Percentiles rank a stretch among this genome's conserved stretches.
Conservation (phyloP, 2,329 filamentous ascomycete genomes). For the Venturiaceae sp. region DNA sequence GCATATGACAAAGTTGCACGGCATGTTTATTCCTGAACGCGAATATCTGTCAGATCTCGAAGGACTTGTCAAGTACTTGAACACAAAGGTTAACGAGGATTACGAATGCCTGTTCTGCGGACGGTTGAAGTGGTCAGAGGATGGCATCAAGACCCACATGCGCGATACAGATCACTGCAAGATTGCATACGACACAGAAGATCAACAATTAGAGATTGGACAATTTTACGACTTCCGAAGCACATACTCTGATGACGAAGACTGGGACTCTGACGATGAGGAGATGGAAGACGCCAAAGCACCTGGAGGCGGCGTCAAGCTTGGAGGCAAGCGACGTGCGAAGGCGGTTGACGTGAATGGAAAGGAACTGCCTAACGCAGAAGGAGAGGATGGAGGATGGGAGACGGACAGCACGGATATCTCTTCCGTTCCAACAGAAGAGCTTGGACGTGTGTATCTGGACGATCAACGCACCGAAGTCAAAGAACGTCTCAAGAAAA, state of each 20-base stretch:
- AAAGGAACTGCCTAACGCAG: constrained; percentile 47
- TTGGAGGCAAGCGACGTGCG: constrained; percentile 52
- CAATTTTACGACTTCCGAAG: constrained; percentile 96
- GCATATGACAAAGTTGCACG: constrained; percentile 89
- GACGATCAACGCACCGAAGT: constrained; percentile 61
- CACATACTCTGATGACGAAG: constrained; percentile 79
- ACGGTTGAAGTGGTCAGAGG: constrained; percentile 67
- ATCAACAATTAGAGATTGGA: constrained; percentile 86
- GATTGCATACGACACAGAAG: constrained; percentile 82
- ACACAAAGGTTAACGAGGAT: constrained; percentile 68
- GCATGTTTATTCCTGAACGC: constrained; percentile 92
- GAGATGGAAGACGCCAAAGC: constrained; percentile 37
- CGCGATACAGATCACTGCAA: constrained; percentile 93
- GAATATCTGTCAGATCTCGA: constrained; percentile 74
- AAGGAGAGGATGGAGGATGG: constrained; percentile 66
- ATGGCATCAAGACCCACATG: constrained; percentile 92
- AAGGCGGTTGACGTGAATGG: constrained; percentile 34
- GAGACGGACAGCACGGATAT: constrained; percentile 82
- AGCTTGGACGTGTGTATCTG: constrained; percentile 69
- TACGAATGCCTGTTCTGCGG: constrained; percentile 84
- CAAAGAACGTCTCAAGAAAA: constrained; percentile 61
- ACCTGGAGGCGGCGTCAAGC: constrained; percentile 51
- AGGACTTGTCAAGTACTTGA: constrained; percentile 68
- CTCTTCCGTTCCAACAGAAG: constrained; percentile 78
- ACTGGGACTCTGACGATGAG: constrained; percentile 40